Conservation (phyloP, 805 yeast species). For the Yarrowia yakushimensis region DNA sequence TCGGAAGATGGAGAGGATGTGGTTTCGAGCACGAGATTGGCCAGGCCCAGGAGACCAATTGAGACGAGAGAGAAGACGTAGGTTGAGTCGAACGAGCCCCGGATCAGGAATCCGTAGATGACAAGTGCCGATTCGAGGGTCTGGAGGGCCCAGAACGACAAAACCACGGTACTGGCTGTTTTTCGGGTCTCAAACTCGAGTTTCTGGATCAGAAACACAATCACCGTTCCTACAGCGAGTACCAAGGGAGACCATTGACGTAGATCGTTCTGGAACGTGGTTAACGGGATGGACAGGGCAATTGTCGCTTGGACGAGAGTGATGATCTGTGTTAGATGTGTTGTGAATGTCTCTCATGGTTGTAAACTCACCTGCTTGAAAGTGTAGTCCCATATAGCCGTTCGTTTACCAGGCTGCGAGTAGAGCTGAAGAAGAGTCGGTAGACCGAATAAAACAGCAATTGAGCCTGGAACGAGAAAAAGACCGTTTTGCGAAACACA, state of each 20-base stretch:
- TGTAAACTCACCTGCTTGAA: neutral
- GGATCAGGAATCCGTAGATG: neutral
- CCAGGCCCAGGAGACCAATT: neutral
- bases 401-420: neutral
- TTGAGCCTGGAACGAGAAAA: neutral
- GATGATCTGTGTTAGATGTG: neutral
- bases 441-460: neutral
- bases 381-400: neutral
- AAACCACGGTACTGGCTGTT: neutral
- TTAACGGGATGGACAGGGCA: neutral
- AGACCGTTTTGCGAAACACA: neutral
- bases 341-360: too few relatives aligned
- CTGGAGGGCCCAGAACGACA: neutral
- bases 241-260: neutral
- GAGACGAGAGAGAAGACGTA: neutral
- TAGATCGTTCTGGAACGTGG: neutral
- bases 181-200: neutral
- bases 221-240: neutral
- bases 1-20: neutral
- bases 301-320: neutral
- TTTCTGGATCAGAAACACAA: neutral
- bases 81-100: neutral
- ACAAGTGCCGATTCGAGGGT: neutral
- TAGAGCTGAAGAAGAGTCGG: neutral
- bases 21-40: neutral